Percentiles rank a stretch among this genome's conserved stretches.
Conservation (phyloP, 805 yeast species). For the Blastobotrys muscicola region DNA sequence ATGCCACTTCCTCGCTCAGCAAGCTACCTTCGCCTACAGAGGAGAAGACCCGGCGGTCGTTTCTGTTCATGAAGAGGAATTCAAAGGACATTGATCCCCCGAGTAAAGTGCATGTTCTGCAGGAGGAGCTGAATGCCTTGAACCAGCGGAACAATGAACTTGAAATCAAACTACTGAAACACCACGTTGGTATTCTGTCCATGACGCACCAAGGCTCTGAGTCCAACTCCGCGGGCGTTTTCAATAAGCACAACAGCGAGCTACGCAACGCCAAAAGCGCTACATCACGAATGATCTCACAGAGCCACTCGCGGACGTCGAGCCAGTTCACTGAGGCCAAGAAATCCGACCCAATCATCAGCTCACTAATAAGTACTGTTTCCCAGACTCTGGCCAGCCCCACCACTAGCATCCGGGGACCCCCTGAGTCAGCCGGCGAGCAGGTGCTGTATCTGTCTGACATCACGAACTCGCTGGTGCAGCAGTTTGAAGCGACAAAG, state of each 20-base stretch:
- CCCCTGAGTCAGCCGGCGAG: slow-evolving; percentile 1
- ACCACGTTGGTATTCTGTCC: slow-evolving; percentile 17
- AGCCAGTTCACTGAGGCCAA: slow-evolving; percentile 1
- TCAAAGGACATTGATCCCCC: slow-evolving; percentile 12
- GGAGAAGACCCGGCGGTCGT: too few species aligned
- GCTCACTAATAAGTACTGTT: slow-evolving; percentile 4
- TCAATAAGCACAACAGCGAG: slow-evolving; percentile 1
- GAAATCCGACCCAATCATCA: neutral
- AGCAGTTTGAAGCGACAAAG: slow-evolving; percentile 1
- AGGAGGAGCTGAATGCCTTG: slow-evolving; percentile 10
- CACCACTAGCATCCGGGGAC: slow-evolving; percentile 6
- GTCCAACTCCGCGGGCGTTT: slow-evolving; percentile 10
- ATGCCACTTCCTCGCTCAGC: slow-evolving; percentile 19
- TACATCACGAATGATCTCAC: slow-evolving; percentile 11
- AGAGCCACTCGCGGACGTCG: slow-evolving; percentile 1
- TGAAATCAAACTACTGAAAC: slow-evolving; percentile 12
- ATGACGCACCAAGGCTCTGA: slow-evolving; percentile 18
- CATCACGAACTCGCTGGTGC: slow-evolving; percentile 5
- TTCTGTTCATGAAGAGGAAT: slow-evolving; percentile 14
- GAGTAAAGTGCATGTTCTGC: slow-evolving; percentile 10
- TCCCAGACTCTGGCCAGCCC: slow-evolving; percentile 4
- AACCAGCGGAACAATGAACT: slow-evolving; percentile 8
- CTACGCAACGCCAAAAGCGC: slow-evolving; percentile 5
- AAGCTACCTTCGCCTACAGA: slow-evolving; percentile 9
- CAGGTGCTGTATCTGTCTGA: slow-evolving; percentile 1